Conservation (phyloP, 1,284 basidiomycete species). For the Sphagnurus paluster region DNA sequence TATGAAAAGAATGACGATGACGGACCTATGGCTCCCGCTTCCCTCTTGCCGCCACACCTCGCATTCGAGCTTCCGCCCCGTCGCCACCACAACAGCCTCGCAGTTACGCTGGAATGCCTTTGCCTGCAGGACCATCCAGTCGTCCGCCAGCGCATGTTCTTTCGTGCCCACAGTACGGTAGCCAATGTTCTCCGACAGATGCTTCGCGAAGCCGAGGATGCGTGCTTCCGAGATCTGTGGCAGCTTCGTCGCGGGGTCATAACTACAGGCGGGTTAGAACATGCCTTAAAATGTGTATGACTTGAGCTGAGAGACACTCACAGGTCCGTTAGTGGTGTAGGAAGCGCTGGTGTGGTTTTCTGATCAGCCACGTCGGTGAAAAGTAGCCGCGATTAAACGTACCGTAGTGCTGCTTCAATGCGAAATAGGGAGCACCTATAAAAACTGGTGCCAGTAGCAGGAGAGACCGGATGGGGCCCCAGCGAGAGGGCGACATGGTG, state of each 20-base stretch:
- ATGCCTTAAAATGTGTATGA: neutral
- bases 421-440: conserved; percentile 39
- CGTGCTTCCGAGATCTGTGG: conserved; percentile 72
- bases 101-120: conserved; percentile 62
- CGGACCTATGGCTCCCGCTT: conserved; percentile 81
- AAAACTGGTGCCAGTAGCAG: conserved; percentile 47
- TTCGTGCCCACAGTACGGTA: conserved; percentile 91
- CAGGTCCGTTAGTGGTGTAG: conserved; percentile 41
- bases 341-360: conserved; percentile 37
- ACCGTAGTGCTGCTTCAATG: conserved; percentile 48
- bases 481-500: conserved; percentile 15
- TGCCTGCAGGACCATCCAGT: conserved; percentile 78
- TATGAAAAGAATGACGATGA: conserved; percentile 10
- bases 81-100: conserved; percentile 47
- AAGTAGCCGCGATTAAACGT: no score
- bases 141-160: conserved; percentile 85
- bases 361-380: no score
- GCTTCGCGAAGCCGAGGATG: conserved; percentile 60
- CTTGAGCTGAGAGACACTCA: conserved; percentile 19
- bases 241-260: conserved; percentile 51
- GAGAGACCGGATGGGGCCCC: conserved; percentile 40
- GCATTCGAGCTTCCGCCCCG: conserved; percentile 68
- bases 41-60: conserved; percentile 89
- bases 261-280: conserved; percentile 39
- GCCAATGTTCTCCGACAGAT: conserved; percentile 83